These are phyloP conservation scores for Prunus mongolica DNA, from an alignment of 306 rosid genomes.

Conservation along the genomic window DNA sequence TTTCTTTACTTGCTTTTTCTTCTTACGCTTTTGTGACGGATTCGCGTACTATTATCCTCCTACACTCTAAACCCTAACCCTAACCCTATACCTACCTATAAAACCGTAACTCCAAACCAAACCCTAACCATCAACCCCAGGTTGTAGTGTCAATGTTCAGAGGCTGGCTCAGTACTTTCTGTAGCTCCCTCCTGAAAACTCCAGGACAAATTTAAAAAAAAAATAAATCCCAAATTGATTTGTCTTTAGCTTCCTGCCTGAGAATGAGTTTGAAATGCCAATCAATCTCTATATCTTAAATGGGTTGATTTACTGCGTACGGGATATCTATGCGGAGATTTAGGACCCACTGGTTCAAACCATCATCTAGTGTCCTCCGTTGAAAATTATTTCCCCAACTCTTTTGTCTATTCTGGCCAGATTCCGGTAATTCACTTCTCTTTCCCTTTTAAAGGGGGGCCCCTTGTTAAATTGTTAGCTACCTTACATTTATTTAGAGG, in stretches of 20 bases:
- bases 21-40: conserved; percentile 41
- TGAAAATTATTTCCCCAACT: conserved; percentile 9
- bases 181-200: neutral
- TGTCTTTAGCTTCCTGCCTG: neutral
- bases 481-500: neutral
- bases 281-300: neutral
- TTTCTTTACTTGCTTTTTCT: conserved; percentile 23
- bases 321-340: conserved; percentile 32
- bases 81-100: conserved; percentile 9
- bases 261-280: neutral
- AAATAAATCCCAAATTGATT: neutral
- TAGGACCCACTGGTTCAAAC: conserved; percentile 46
- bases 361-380: conserved; percentile 17
- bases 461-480: neutral
- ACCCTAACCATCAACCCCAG: neutral
- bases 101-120: neutral
- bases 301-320: conserved; percentile 17
- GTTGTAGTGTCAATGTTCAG: neutral
- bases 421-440: neutral
- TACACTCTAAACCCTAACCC: conserved; percentile 24
- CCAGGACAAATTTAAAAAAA: neutral
- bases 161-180: neutral
- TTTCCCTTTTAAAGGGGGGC: neutral
- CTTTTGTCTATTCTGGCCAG: conserved; percentile 13
- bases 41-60: conserved; percentile 33